These are phyloP conservation scores for Neocatenulostroma microsporum DNA, from an alignment of 2,329 filamentous ascomycete species.

Conservation along the genomic window DNA sequence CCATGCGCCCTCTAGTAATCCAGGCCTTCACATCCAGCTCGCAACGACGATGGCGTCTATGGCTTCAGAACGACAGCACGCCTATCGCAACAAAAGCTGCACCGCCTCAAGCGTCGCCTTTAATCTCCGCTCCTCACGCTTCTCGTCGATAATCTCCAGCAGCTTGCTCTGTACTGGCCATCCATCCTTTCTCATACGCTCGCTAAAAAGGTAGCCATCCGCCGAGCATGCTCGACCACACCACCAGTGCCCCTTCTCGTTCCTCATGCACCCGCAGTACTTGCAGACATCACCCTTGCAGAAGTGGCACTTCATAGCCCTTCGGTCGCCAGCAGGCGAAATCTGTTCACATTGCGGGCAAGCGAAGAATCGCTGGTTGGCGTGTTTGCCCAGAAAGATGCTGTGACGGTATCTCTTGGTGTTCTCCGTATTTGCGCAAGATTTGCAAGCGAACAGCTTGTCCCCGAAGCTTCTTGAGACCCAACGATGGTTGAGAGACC, in stretches of 20 bases:
- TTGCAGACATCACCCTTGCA: background rate
- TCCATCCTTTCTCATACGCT: background rate
- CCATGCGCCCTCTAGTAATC: too few species aligned
- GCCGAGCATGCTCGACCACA: background rate
- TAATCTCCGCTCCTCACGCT: background rate
- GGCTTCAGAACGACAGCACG: too few species aligned
- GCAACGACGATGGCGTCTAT: too few species aligned
- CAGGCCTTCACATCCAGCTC: too few species aligned
- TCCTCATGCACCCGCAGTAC: background rate
- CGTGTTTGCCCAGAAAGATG: background rate
- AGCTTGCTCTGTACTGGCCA: background rate
- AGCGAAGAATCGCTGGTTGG: background rate
- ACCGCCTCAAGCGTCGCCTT: background rate
- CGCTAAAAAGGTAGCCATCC: background rate
- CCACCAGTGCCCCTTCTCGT: background rate
- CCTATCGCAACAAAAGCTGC: too few species aligned
- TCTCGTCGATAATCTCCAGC: background rate
- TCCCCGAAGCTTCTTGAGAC: too few species aligned
- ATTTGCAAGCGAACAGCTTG: too few species aligned
- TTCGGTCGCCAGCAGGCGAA: background rate
- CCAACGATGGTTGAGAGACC: too few species aligned
- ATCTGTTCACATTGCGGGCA: background rate
- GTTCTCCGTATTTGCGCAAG: background rate
- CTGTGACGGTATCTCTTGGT: background rate
- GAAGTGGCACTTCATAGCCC: too few species aligned